Base-by-base conservation (phyloP, 139 green algal species). In the Spirogloea muscicola region DNA sequence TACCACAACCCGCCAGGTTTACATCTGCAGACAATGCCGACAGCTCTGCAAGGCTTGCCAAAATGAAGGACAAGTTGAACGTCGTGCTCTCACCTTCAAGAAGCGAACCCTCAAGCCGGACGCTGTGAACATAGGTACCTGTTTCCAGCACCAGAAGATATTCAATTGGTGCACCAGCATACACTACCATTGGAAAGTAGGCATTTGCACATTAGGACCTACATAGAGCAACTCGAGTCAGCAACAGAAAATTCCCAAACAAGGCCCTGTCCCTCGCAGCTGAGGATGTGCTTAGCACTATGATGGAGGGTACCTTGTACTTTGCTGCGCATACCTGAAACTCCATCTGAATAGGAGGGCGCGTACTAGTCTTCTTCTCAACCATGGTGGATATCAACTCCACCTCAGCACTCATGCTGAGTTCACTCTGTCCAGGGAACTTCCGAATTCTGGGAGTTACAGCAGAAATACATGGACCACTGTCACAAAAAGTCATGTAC, bases 121-220 rank as follows among this genome's bases (percentile, higher is more conserved):
- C 43, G 90, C 89, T 34, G 77, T 91, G 80, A 92, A 92, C 94
- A 98, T 98, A 16, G 93, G 94, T 36, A 98, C 87, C 87, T 95
- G 83, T n/a, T n/a, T n/a, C n/a, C n/a, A n/a, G n/a, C 27, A 77
- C 75, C 1, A 51, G 9, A 74, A 18, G 16, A 68, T 21, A 31
- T 31, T 55, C 21, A 31, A 55, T 21, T 31, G 46, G 21, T 21
- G 21, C 21, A 55, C 21, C 46, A 55, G 46, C 21, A 31, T 55
- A 55, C 21, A 21, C 46, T 31, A 21, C 46, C 21, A n/a, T n/a
- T n/a, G n/a, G n/a, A n/a, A n/a, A n/a, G n/a, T n/a, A n/a, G n/a
- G n/a, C n/a, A n/a, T n/a, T n/a, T n/a, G n/a, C n/a, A n/a, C 44
- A 52, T 52, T 10, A 16, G 16, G 44, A 52, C 13, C 10, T 52